Evolutionary conservation across 1,284 basidiomycete genomes (phyloP).

Genomic region (Amylostereum areolatum): DNA sequence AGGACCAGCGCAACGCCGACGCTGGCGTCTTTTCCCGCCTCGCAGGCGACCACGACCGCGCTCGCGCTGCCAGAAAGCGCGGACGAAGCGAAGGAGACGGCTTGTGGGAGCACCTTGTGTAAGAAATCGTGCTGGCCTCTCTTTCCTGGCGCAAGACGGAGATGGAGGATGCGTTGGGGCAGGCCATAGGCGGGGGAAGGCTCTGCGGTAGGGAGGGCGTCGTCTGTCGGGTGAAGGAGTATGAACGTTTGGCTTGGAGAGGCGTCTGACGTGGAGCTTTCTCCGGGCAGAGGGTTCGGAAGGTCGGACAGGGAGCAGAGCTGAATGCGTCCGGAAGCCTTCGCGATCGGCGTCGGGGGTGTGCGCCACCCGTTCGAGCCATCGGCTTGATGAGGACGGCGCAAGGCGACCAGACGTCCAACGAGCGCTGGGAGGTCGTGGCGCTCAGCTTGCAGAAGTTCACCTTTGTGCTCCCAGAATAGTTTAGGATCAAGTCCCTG

Average conservation of each 20-base stretch:
- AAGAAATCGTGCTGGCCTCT: slow-evolving; percentile 48
- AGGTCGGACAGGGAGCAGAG: slow-evolving; percentile 19
- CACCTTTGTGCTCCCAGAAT: slow-evolving; percentile 61
- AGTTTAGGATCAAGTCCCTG: slow-evolving; percentile 67
- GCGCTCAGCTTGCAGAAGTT: slow-evolving; percentile 44
- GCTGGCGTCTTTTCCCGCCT: slow-evolving; percentile 51
- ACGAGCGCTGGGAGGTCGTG: slow-evolving; percentile 45
- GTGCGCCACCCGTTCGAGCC: slow-evolving; percentile 10
- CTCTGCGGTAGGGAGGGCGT: neutral
- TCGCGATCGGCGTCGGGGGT: slow-evolving; percentile 19
- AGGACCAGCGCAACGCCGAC: slow-evolving; percentile 58
- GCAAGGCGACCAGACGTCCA: slow-evolving; percentile 29
- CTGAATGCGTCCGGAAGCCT: slow-evolving; percentile 17
- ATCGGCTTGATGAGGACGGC: no score
- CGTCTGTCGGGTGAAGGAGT: neutral
- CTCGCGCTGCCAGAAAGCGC: slow-evolving; percentile 29
- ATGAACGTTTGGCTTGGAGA: slow-evolving; percentile 4
- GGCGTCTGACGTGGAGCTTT: slow-evolving; percentile 4
- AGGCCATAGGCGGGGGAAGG: neutral
- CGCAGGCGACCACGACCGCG: slow-evolving; percentile 48
- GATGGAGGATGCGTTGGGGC: slow-evolving; percentile 16
- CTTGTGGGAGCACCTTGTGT: slow-evolving; percentile 39
- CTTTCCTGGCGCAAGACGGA: slow-evolving; percentile 40
- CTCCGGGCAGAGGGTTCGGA: slow-evolving; percentile 13
- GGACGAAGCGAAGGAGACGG: slow-evolving; percentile 39